These are phyloP conservation scores for Przewalskia tangutica DNA, from an alignment of 257 asterid genomes.

Conservation along the genomic window DNA sequence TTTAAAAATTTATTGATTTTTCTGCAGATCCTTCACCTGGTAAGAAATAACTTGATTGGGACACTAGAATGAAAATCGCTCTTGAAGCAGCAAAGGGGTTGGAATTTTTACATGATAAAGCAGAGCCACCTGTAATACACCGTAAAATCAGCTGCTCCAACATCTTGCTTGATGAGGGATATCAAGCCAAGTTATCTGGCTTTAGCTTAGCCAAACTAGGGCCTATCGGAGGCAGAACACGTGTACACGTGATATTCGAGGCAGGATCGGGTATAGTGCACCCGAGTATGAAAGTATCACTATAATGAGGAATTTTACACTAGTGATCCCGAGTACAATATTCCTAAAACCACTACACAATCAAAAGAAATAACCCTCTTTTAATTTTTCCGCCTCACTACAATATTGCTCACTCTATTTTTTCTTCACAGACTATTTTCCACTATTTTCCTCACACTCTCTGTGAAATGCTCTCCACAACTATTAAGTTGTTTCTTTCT, in stretches of 20 bases:
- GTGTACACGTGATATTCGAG: constrained; percentile 73
- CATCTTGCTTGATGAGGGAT: constrained; percentile 68
- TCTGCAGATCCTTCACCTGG: constrained; percentile 51
- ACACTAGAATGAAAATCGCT: constrained; percentile 78
- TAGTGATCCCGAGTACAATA: no score
- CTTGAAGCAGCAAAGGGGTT: constrained; percentile 89
- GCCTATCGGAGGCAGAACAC: constrained; percentile 72
- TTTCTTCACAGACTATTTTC: no score
- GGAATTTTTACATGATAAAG: constrained; percentile 72
- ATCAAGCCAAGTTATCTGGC: constrained; percentile 76
- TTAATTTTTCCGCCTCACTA: no score
- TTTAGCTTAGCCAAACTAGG: constrained; percentile 90
- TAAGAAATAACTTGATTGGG: constrained; percentile 60
- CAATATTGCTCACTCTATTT: no score
- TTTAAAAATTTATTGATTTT: constrained; percentile 1
- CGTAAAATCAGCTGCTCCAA: constrained; percentile 83
- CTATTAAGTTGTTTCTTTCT: no score
- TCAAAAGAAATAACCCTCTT: no score
- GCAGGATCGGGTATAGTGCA: constrained; percentile 86
- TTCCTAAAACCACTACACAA: no score
- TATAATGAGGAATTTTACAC: no score
- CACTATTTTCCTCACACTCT: no score
- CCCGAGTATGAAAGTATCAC: constrained; percentile 88
- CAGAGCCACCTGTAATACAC: constrained; percentile 81
- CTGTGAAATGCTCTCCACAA: no score